phyloP scores from a whole-genome alignment of 2,329 filamentous ascomycete genomes.

The Claviceps sp. region DNA sequence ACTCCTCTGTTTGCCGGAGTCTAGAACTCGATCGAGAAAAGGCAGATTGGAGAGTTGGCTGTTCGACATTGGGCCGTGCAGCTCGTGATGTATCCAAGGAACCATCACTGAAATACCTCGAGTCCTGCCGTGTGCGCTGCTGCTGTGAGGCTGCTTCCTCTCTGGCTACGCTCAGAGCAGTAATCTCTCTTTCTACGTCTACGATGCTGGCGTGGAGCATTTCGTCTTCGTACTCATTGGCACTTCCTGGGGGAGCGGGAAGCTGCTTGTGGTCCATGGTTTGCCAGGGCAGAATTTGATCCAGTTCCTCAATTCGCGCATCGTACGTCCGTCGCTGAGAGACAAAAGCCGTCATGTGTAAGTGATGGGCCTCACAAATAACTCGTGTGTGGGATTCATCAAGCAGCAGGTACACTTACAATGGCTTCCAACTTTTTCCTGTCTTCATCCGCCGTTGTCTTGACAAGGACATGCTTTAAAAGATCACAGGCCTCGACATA shows the following conservation, averaged over 20 bases:
- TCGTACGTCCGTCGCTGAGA: conserved; percentile 73
- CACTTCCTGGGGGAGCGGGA: conserved; percentile 54
- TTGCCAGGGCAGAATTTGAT: conserved; percentile 50
- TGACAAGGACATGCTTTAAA: conserved; percentile 73
- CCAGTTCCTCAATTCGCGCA: conserved; percentile 75
- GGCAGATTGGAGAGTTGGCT: conserved; percentile 33
- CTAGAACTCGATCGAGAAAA: conserved; percentile 36
- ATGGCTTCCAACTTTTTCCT: conserved; percentile 85
- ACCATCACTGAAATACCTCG: conserved; percentile 12
- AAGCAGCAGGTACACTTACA: conserved; percentile 42
- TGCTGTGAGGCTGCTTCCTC: conserved; percentile 11
- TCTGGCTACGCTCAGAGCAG: conserved; percentile 24
- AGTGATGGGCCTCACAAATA: not conserved
- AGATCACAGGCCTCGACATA: conserved; percentile 85
- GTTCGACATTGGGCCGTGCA: not conserved
- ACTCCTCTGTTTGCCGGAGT: conserved; percentile 17
- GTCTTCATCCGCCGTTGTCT: conserved; percentile 76
- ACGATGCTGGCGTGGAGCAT: conserved; percentile 1
- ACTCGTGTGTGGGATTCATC: not conserved
- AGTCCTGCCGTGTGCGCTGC: conserved; percentile 10
- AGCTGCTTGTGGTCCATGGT: conserved; percentile 56
- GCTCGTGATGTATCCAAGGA: conserved; percentile 12
- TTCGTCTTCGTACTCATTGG: conserved; percentile 10
- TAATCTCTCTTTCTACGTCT: not conserved
- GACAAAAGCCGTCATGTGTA: not conserved